Conservation (phyloP, 2,329 filamentous ascomycete genomes). For the Ophiocordyceps camponoti-leonardi region DNA sequence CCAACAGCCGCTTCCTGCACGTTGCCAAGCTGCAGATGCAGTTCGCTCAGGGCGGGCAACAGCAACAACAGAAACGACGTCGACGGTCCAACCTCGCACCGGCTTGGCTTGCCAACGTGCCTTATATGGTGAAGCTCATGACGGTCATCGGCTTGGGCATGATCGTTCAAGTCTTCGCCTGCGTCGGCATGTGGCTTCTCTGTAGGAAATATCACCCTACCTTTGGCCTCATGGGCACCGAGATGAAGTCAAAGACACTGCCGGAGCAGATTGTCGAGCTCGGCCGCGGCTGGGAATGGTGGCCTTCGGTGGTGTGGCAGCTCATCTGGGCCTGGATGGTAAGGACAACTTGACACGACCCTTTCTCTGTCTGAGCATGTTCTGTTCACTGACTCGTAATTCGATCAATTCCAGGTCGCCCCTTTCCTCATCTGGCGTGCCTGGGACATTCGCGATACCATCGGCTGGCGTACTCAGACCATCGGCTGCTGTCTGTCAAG, state of each 20-base stretch:
- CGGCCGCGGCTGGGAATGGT: conserved; percentile 41
- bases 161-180: conserved; percentile 32
- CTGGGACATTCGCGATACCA: conserved; percentile 42
- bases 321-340: conserved; percentile 34
- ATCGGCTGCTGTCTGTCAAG: conserved; percentile 24
- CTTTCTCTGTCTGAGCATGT: too few relatives aligned
- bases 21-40: conserved; percentile 30
- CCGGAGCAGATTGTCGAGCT: conserved; percentile 24
- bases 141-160: conserved; percentile 28
- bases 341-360: too few relatives aligned
- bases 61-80: neutral
- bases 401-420: conserved; percentile 13
- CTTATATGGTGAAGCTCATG: conserved; percentile 17
- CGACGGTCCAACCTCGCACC: too few relatives aligned
- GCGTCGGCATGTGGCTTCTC: conserved; percentile 35
- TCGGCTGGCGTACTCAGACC: conserved; percentile 47
- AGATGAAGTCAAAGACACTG: conserved; percentile 11
- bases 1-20: conserved; percentile 33
- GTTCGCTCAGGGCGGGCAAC: conserved; percentile 8
- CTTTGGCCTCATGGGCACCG: conserved; percentile 25
- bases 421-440: conserved; percentile 42
- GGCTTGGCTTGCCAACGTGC: neutral
- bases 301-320: conserved; percentile 37
- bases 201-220: conserved; percentile 40
- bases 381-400: neutral